phyloP scores from a whole-genome alignment of 495 filamentous ascomycete species.

The Delitschia confertaspora region DNA sequence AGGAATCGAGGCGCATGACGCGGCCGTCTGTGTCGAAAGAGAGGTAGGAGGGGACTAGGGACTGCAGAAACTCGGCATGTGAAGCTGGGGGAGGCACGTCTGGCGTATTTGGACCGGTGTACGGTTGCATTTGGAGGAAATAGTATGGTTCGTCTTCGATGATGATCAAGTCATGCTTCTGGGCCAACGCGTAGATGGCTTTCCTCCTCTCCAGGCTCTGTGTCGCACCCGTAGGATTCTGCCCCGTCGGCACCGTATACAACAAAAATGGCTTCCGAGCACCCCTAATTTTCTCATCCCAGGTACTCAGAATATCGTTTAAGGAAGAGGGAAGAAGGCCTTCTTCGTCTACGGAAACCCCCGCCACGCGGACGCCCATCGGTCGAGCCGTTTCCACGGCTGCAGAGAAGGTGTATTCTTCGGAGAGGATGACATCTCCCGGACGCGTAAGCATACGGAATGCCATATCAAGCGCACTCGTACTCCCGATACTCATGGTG shows the following conservation, averaged over 20 bases:
- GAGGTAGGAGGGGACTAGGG: conserved; percentile 53
- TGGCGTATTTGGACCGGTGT: conserved; percentile 46
- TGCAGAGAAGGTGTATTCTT: conserved; percentile 79
- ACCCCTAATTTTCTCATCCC: conserved; percentile 51
- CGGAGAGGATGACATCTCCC: conserved; percentile 65
- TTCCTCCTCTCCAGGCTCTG: conserved; percentile 54
- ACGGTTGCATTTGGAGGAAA: conserved; percentile 92
- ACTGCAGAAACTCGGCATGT: conserved; percentile 51
- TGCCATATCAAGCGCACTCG: conserved; percentile 65
- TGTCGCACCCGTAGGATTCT: conserved; percentile 90
- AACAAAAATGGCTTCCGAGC: conserved; percentile 64
- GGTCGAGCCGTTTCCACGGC: conserved; percentile 75
- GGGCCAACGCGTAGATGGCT: conserved; percentile 65
- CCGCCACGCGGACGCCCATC: conserved; percentile 61
- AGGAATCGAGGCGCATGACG: conserved; percentile 59
- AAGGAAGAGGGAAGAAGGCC: conserved; percentile 61
- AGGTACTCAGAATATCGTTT: conserved; percentile 56
- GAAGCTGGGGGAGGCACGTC: conserved; percentile 46
- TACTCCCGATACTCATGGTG: conserved; percentile 66
- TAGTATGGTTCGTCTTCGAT: conserved; percentile 95
- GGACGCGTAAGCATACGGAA: conserved; percentile 68
- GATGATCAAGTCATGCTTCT: conserved; percentile 78
- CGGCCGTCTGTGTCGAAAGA: conserved; percentile 58
- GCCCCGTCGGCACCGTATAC: conserved; percentile 79
- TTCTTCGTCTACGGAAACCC: conserved; percentile 68